A percentile compares a stretch with the other conserved stretches of the same genome.
These are phyloP conservation scores for Sisymbrium altissimum DNA, from an alignment of 345 rosid genomes.

Conservation along the genomic window DNA sequence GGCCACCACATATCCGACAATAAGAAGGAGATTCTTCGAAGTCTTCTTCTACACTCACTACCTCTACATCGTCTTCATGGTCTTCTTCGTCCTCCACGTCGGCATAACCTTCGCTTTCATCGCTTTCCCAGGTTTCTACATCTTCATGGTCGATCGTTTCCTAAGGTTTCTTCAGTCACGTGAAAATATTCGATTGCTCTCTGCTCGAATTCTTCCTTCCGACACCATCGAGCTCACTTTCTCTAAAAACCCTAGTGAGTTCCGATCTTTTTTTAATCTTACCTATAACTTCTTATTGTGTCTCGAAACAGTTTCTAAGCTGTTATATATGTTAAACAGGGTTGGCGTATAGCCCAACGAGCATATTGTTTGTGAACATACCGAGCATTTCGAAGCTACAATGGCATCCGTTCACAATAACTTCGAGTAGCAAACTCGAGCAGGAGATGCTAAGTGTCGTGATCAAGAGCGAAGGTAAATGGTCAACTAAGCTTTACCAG, in stretches of 20 bases:
- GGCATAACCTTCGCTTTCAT: constrained; percentile 51
- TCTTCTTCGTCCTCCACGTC: constrained; percentile 67
- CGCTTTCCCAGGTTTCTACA: constrained; percentile 75
- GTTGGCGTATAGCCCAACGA: constrained; percentile 62
- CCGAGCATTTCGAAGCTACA: constrained; percentile 73
- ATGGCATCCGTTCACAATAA: constrained; percentile 92
- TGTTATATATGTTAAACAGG: constrained; percentile 29
- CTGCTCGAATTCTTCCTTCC: constrained; percentile 68
- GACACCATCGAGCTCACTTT: constrained; percentile 65
- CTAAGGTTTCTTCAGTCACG: constrained; percentile 74
- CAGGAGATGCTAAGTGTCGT: constrained; percentile 60
- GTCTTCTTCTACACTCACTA: constrained; percentile 76
- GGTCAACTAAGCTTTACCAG: constrained; percentile 69
- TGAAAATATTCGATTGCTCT: constrained; percentile 40
- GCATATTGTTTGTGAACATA: constrained; percentile 68
- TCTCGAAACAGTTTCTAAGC: not conserved
- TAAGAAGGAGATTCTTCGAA: constrained; percentile 66
- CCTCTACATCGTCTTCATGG: constrained; percentile 59
- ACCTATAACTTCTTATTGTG: not conserved
- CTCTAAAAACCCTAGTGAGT: constrained; percentile 56
- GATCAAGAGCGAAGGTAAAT: constrained; percentile 68
- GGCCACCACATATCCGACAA: constrained; percentile 59
- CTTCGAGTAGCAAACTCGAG: constrained; percentile 68
- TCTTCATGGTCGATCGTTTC: constrained; percentile 73
- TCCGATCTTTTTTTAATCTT: not conserved